Conservation (phyloP, 2,329 filamentous ascomycete species). For the Colletotrichum theobromicola region DNA sequence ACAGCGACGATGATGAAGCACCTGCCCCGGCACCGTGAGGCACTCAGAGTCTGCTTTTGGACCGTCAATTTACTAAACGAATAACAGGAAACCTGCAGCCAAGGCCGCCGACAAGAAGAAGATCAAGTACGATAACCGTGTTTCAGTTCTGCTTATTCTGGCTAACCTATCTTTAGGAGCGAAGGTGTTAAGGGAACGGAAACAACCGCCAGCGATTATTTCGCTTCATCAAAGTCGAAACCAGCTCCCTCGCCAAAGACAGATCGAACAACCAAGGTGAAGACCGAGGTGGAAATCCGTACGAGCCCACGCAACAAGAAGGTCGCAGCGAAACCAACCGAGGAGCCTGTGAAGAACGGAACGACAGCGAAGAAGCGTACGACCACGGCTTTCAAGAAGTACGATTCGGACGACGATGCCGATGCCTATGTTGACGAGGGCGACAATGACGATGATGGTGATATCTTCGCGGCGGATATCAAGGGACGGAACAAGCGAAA, state of each 20-base stretch:
- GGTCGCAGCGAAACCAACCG: slow-evolving; percentile 32
- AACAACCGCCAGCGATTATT: slow-evolving; percentile 64
- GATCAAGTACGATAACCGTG: slow-evolving; percentile 45
- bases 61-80: neutral
- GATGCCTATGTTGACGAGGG: slow-evolving; percentile 70
- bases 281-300: slow-evolving; percentile 51
- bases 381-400: slow-evolving; percentile 44
- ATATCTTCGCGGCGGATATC: slow-evolving; percentile 80
- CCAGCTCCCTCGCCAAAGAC: slow-evolving; percentile 45
- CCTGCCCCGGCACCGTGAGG: slow-evolving; percentile 24
- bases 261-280: slow-evolving; percentile 40
- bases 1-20: slow-evolving; percentile 81
- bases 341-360: slow-evolving; percentile 30
- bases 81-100: neutral
- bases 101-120: slow-evolving; percentile 62
- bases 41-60: no score
- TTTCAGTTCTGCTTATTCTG: neutral
- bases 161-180: slow-evolving; percentile 31
- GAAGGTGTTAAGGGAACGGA: slow-evolving; percentile 52
- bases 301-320: slow-evolving; percentile 57
- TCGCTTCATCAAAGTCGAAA: slow-evolving; percentile 51
- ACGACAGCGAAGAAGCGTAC: slow-evolving; percentile 44
- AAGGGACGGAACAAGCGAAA: slow-evolving; percentile 70
- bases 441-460: slow-evolving; percentile 75
- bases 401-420: slow-evolving; percentile 53